Conservation (phyloP, 164 flowering plant species). For the Chloranthus sessilifolius region DNA sequence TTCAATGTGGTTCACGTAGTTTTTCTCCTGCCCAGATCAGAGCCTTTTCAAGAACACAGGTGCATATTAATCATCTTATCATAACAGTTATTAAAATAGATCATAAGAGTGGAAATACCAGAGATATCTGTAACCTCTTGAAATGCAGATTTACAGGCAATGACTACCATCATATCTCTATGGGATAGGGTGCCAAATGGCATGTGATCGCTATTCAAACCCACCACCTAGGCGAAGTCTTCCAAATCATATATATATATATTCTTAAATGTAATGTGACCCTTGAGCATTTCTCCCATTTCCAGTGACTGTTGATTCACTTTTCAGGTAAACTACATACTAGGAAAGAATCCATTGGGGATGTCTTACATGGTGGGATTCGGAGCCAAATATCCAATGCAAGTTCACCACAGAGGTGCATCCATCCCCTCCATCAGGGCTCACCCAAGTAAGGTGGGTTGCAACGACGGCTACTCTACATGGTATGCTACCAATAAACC, state of each 20-base stretch:
- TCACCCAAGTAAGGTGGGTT: slow-evolving; percentile 47
- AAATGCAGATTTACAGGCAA: too few relatives aligned
- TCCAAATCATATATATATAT: too few relatives aligned
- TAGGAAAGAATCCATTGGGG: slow-evolving; percentile 64
- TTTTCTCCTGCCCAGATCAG: slow-evolving; percentile 50
- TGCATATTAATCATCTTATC: too few relatives aligned
- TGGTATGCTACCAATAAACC: slow-evolving; percentile 33
- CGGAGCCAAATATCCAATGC: slow-evolving; percentile 49
- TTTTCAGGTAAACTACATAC: slow-evolving; percentile 69
- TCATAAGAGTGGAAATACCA: too few relatives aligned
- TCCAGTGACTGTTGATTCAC: background rate
- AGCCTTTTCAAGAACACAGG: slow-evolving; percentile 70
- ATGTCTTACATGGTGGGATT: slow-evolving; percentile 86
- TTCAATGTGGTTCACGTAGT: slow-evolving; percentile 54
- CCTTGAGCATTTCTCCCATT: too few relatives aligned
- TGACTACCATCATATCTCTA: too few relatives aligned
- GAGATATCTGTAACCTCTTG: too few relatives aligned
- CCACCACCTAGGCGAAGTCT: too few relatives aligned
- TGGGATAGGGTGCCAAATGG: too few relatives aligned
- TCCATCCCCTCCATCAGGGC: slow-evolving; percentile 51
- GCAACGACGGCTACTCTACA: slow-evolving; percentile 43
- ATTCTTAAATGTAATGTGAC: too few relatives aligned
- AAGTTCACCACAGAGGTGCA: slow-evolving; percentile 72
- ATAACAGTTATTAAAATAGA: too few relatives aligned
- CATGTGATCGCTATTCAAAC: too few relatives aligned